phyloP scores from a whole-genome alignment of 768 basidiomycete genomes.

The Coprinopsis strossmayeri region DNA sequence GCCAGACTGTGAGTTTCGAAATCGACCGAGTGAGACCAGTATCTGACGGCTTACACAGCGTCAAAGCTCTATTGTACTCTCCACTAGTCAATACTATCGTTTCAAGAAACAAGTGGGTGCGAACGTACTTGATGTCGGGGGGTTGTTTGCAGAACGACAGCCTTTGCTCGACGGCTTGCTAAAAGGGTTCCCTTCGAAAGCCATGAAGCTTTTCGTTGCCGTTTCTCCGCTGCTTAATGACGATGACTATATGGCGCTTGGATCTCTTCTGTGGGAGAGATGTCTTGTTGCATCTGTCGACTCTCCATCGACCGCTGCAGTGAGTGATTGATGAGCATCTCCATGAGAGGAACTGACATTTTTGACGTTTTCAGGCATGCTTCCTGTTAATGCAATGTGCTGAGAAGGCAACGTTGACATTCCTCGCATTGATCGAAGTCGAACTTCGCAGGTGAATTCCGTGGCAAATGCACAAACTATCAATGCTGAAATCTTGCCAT shows the following conservation, averaged over 20 bases:
- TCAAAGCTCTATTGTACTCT: conserved; percentile 12
- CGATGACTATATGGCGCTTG: conserved; percentile 46
- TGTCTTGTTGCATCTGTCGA: conserved; percentile 37
- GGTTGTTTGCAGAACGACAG: conserved; percentile 28
- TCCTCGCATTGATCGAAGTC: conserved; percentile 42
- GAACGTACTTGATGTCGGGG: conserved; percentile 22
- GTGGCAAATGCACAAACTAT: not conserved
- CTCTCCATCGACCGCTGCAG: conserved; percentile 39
- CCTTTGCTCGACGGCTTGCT: conserved; percentile 37
- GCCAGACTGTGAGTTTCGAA: conserved; percentile 31
- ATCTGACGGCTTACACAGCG: conserved; percentile 17
- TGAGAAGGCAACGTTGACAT: conserved; percentile 49
- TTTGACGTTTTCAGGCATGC: conserved; percentile 44
- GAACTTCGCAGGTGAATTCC: conserved; percentile 55
- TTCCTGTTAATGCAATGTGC: conserved; percentile 71
- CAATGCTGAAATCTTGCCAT: not conserved
- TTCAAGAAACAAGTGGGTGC: not conserved
- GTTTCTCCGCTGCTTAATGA: conserved; percentile 47
- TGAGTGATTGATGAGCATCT: conserved; percentile 22
- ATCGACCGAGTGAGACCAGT: not conserved
- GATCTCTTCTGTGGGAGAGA: conserved; percentile 51
- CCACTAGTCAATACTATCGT: conserved; percentile 10
- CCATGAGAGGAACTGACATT: not conserved
- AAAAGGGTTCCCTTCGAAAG: conserved; percentile 38
- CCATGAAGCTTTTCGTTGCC: conserved; percentile 56